Conservation (phyloP, 257 asterid species). For the Fraxinus quadrangulata region DNA sequence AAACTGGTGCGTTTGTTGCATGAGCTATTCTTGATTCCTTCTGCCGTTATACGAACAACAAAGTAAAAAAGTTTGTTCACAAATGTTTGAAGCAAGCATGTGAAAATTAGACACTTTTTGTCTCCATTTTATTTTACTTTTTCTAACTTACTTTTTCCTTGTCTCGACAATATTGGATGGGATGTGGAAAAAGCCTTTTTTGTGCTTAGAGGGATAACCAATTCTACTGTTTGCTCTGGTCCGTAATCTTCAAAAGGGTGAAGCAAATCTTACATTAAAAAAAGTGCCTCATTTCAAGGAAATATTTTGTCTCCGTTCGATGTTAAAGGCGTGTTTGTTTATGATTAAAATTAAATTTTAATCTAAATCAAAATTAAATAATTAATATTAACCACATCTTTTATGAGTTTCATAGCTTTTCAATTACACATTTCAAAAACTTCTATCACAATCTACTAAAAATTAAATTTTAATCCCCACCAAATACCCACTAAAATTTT, state of each 20-base stretch:
- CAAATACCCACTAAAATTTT: too few species aligned
- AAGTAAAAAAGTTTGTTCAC: background rate
- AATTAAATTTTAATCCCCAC: too few species aligned
- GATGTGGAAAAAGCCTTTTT: background rate
- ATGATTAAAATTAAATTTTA: too few species aligned
- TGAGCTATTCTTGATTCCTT: conserved; percentile 31
- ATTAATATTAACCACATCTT: too few species aligned
- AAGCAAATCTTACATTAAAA: background rate
- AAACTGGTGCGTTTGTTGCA: conserved; percentile 22
- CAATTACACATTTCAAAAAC: too few species aligned
- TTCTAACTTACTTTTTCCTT: background rate
- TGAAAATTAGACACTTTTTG: background rate
- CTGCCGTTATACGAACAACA: conserved; percentile 15
- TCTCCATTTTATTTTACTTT: background rate
- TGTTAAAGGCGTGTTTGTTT: too few species aligned
- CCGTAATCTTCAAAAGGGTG: background rate
- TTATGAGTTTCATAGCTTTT: too few species aligned
- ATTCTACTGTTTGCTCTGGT: background rate
- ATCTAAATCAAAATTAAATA: too few species aligned
- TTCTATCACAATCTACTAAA: too few species aligned
- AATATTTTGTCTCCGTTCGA: too few species aligned
- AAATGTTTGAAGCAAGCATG: background rate
- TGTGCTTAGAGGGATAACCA: background rate
- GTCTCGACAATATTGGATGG: background rate
- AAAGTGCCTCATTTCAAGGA: too few species aligned